These are phyloP conservation scores for Pleurostoma richardsiae DNA, from an alignment of 2,329 filamentous ascomycete genomes.

Conservation along the genomic window DNA sequence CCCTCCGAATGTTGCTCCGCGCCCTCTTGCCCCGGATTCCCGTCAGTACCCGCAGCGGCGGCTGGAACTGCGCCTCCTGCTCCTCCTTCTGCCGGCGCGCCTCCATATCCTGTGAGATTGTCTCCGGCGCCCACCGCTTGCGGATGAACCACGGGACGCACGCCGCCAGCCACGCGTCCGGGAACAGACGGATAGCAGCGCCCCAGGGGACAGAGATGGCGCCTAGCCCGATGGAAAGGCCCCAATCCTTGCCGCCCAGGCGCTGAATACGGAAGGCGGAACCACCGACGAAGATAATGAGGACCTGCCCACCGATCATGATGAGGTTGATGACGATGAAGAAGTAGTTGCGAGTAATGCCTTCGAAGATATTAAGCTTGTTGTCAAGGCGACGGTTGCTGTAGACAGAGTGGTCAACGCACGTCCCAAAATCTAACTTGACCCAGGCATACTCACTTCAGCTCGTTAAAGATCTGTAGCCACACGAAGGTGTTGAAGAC, in stretches of 20 bases:
- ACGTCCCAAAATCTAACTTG: no score
- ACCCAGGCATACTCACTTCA: conserved; percentile 48
- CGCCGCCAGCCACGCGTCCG: conserved; percentile 48
- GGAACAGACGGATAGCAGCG: conserved; percentile 65
- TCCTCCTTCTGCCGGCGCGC: conserved; percentile 3
- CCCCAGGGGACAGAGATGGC: conserved; percentile 72
- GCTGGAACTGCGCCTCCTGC: conserved; percentile 5
- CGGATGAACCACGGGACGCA: conserved; percentile 12
- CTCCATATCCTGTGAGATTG: conserved; percentile 8
- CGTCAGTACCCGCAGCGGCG: conserved; percentile 16
- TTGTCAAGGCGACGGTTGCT: conserved; percentile 69
- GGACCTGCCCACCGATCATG: conserved; percentile 78
- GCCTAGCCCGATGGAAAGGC: conserved; percentile 72
- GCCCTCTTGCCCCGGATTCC: conserved; percentile 17
- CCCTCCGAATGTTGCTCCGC: conserved; percentile 13
- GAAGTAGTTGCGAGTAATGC: conserved; percentile 72
- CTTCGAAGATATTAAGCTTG: conserved; percentile 82
- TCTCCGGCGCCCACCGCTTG: conserved; percentile 12
- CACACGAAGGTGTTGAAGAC: conserved; percentile 83
- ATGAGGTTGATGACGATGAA: conserved; percentile 75
- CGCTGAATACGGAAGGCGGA: conserved; percentile 62
- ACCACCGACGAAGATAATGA: conserved; percentile 81
- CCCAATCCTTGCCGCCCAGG: conserved; percentile 72
- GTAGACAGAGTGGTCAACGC: no score
- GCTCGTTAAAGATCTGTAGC: conserved; percentile 84